These are phyloP conservation scores for Aspergillus glaucus DNA, from an alignment of 2,329 filamentous ascomycete genomes.

Conservation along the genomic window DNA sequence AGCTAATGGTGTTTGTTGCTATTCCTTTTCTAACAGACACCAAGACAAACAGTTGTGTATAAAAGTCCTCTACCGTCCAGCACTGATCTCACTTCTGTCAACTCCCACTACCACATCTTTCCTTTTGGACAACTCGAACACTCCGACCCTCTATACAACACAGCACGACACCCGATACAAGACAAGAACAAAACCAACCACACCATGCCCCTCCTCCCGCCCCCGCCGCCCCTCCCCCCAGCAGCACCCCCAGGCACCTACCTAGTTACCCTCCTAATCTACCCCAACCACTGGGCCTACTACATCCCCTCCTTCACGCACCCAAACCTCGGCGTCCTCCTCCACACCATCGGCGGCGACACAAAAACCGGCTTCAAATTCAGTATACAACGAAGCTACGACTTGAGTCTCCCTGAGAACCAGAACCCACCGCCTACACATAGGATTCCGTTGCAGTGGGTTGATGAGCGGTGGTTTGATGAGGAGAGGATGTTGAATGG, in stretches of 20 bases:
- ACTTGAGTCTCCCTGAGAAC: constrained; percentile 11
- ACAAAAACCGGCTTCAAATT: constrained; percentile 26
- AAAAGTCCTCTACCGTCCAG: no score
- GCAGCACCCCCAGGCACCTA: constrained; percentile 9
- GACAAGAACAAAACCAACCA: no score
- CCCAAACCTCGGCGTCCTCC: constrained; percentile 19
- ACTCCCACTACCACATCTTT: no score
- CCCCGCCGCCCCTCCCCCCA: no score
- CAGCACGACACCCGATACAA: no score
- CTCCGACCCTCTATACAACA: no score
- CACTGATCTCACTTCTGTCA: no score
- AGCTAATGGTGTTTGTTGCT: no score
- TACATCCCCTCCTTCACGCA: constrained; percentile 15
- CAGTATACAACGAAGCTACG: constrained; percentile 22
- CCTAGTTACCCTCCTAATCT: constrained; percentile 24
- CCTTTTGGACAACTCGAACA: no score
- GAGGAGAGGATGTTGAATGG: constrained; percentile 21
- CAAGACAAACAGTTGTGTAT: no score
- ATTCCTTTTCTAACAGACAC: no score
- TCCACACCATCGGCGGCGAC: constrained; percentile 28
- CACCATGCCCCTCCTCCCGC: no score
- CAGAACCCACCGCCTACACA: constrained; percentile 9
- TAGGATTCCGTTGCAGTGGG: constrained; percentile 27
- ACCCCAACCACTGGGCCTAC: constrained; percentile 34
- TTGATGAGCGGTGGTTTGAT: constrained; percentile 16